Evolutionary conservation across 2,329 filamentous ascomycete genomes (phyloP).

Genomic region (Capronia americana): DNA sequence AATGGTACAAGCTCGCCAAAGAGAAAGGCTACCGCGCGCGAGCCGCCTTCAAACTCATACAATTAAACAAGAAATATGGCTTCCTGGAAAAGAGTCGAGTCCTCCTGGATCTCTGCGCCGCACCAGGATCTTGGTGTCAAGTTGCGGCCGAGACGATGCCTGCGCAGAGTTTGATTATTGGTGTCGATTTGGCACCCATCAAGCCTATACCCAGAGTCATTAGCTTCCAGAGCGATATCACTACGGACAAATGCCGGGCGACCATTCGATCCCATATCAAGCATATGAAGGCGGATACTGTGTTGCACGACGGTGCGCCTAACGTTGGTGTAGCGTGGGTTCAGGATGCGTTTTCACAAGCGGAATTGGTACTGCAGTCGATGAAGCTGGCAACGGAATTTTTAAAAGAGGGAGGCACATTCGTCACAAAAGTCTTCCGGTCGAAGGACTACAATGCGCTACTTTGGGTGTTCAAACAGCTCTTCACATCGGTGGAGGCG

Average conservation of each 20-base stretch:
- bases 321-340: conserved; percentile 98
- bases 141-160: conserved; percentile 97
- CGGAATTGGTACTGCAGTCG: conserved; percentile 86
- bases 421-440: conserved; percentile 96
- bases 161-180: conserved; percentile 83
- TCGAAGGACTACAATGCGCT: conserved; percentile 97
- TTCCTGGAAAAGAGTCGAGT: conserved; percentile 98
- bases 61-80: conserved; percentile 98
- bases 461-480: conserved; percentile 96
- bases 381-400: conserved; percentile 96
- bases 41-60: conserved; percentile 97
- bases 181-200: conserved; percentile 92
- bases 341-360: conserved; percentile 97
- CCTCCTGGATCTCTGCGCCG: conserved; percentile 94
- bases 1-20: conserved; percentile 98
- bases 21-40: conserved; percentile 96
- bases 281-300: conserved; percentile 93
- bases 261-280: conserved; percentile 90
- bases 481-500: conserved; percentile 93
- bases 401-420: conserved; percentile 83
- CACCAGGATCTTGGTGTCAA: conserved; percentile 97
- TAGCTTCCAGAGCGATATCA: conserved; percentile 97
- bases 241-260: conserved; percentile 91
- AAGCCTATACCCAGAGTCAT: conserved; percentile 94
- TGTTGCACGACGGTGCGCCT: conserved; percentile 94